Evolutionary conservation across 2,329 filamentous ascomycete genomes (phyloP), one percentile per base, ranked within the genome.

Genomic region (Cladorrhinum sp.): DNA sequence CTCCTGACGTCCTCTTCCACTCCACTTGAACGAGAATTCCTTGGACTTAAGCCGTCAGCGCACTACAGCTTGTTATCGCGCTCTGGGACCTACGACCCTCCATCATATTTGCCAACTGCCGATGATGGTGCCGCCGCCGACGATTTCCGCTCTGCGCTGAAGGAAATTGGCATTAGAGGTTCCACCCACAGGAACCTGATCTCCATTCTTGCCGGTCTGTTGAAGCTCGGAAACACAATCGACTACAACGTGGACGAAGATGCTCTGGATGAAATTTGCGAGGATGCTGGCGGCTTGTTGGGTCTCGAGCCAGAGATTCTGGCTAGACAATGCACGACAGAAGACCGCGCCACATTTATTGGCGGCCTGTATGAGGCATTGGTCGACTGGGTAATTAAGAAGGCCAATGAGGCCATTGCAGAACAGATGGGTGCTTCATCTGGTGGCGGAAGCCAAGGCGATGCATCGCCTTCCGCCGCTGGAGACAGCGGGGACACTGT

Each of bases 81-180:
- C 68, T 96, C 94, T 1, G 88, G 87, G 51, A 97, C 93, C 0
- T 98, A 94, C 73, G 80, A 85, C 14, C 90, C 94, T 1, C 95
- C 95, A 0, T 86, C 88, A 0, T 99, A 96, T 72, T 85, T 98
- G 1, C 92, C 93, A 1, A 93, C 94, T 0, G 93, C 91, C 36
- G 95, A 99, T 69, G 95, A 99, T 77, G 88, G 87, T 6, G 95
- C 95, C 1, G 86, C 93, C 1, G 95, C 94, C 7, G 95, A 99
- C 71, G 95, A 99, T 73, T 96, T 97, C 74, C 86, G 94, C 55
- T 80, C 87, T 33, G 89, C 92, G 8, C 79, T 99, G 24, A 96
- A 96, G 73, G 86, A 90, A 1, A 94, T 99, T 68, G 95, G 95
- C 18, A 96, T 99, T 75, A 97, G 95, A 74, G 95, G 95, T 6